Base-by-base conservation (phyloP, 352 stramenopile genomes). In the Blastocystis sp. region DNA sequence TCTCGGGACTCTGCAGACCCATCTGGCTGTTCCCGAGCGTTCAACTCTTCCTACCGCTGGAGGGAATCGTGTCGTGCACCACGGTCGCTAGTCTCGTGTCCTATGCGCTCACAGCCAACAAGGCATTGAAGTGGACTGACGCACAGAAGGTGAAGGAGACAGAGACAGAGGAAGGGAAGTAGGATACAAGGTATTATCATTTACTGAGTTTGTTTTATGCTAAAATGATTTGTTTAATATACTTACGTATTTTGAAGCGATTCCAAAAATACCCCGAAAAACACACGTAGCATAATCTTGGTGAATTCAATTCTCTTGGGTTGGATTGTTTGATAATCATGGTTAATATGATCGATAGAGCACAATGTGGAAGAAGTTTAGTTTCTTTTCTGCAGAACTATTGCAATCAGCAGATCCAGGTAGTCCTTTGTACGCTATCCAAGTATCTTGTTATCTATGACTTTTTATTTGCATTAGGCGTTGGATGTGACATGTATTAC, bases 311-410 rank as follows among this genome's bases (percentile, higher is more conserved):
- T 59, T n/a, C 50, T n/a, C 20, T 59, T n/a, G 50, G 20, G 50
- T 59, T 59, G 50, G 50, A 59, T 59, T n/a, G 50, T 59, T 59
- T 13, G 50, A 59, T n/a, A n/a, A 59, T 59, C 50, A n/a, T 59
- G 1, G 20, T 59, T 23, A 37, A 34, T 8, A 56, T 63, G 55
- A 29, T 64, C 3, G n/a, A n/a, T 64, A 63, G 13, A 9, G 43
- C 55, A 23, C 39, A 64, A 84, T 84, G 73, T 84, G 73, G 73
- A 84, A 84, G 34, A 68, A 84, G 47, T 84, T 84, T 41, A 68
- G 47, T n/a, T 84, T 84, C 73, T 84, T 68, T 68, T 66, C 73
- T 26, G 73, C 73, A 26, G 73, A 84, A 45, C 53, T 84, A 9
- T 55, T 84, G 56, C 73, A 84, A 68, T 84, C 73, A 26, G 73